Percentiles rank a stretch among this genome's conserved stretches.
phyloP scores from a whole-genome alignment of 2,329 filamentous ascomycete genomes.

The Cucurbitaria berberidis region DNA sequence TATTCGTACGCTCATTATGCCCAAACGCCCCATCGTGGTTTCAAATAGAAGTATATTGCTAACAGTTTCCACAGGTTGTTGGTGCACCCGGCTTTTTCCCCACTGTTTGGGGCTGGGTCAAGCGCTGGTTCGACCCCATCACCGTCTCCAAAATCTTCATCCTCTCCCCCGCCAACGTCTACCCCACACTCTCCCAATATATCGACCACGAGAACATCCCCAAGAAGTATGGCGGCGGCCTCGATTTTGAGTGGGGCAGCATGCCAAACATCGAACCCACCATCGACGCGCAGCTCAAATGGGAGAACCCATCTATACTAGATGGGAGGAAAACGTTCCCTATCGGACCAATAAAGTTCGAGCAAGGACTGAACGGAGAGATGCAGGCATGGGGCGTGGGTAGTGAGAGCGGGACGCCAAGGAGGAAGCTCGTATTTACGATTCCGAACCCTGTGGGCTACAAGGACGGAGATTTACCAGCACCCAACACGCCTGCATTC shows the following conservation, averaged over 20 bases:
- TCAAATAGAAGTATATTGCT: neutral
- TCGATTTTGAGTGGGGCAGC: slow-evolving; percentile 82
- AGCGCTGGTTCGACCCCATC: slow-evolving; percentile 88
- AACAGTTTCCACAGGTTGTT: slow-evolving; percentile 65
- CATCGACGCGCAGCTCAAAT: slow-evolving; percentile 52
- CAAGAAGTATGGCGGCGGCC: slow-evolving; percentile 84
- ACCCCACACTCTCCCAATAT: slow-evolving; percentile 77
- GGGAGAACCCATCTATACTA: slow-evolving; percentile 45
- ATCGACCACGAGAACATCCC: slow-evolving; percentile 85
- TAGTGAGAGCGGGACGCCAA: slow-evolving; percentile 49
- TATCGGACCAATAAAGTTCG: slow-evolving; percentile 57
- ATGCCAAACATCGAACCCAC: slow-evolving; percentile 71
- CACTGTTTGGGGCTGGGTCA: slow-evolving; percentile 93
- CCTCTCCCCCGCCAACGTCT: slow-evolving; percentile 73
- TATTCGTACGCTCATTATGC: slow-evolving; percentile 61
- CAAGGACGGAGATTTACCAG: slow-evolving; percentile 30
- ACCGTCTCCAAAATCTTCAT: slow-evolving; percentile 95
- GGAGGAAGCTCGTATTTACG: slow-evolving; percentile 49
- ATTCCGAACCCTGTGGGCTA: slow-evolving; percentile 42
- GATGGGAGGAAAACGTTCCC: slow-evolving; percentile 52
- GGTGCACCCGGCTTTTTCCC: slow-evolving; percentile 90
- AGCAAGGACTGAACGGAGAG: slow-evolving; percentile 49
- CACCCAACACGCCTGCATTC: slow-evolving; percentile 37
- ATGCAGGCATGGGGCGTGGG: slow-evolving; percentile 56
- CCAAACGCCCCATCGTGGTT: neutral